A percentile compares a stretch with the other conserved stretches of the same genome.
phyloP scores from a whole-genome alignment of 2,329 filamentous ascomycete genomes.

The Cladosporium sp. region DNA sequence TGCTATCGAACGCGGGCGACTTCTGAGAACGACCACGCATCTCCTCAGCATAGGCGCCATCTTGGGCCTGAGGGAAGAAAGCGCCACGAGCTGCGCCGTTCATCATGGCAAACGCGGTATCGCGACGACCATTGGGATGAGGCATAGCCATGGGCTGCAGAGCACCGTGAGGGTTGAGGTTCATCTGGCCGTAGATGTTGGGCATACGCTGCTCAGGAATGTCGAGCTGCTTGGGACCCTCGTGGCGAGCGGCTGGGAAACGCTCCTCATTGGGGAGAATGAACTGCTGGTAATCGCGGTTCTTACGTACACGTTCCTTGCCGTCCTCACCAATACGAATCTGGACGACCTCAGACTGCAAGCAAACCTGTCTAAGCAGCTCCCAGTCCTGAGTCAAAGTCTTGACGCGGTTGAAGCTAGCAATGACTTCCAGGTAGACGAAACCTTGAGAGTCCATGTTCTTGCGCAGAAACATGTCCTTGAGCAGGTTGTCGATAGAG shows the following conservation, averaged over 20 bases:
- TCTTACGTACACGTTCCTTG: conserved; percentile 70
- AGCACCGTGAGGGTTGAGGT: neutral
- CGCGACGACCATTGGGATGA: conserved; percentile 3
- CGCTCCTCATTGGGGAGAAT: conserved; percentile 69
- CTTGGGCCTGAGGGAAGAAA: conserved; percentile 20
- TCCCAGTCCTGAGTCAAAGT: conserved; percentile 67
- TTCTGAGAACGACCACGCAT: conserved; percentile 26
- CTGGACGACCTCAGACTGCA: conserved; percentile 69
- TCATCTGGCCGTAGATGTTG: conserved; percentile 1
- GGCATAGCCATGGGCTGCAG: neutral
- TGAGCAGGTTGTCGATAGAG: conserved; percentile 90
- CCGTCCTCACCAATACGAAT: conserved; percentile 71
- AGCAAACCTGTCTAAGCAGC: conserved; percentile 69
- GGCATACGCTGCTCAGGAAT: conserved; percentile 30
- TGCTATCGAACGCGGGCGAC: conserved; percentile 28
- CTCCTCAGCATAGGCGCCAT: conserved; percentile 23
- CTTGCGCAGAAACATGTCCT: conserved; percentile 81
- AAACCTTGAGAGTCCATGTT: conserved; percentile 97
- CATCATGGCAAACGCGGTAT: conserved; percentile 19
- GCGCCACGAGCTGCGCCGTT: conserved; percentile 23
- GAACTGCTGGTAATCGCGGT: conserved; percentile 75
- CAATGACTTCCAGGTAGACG: conserved; percentile 73
- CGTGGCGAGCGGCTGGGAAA: conserved; percentile 67
- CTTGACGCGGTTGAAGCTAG: conserved; percentile 82
- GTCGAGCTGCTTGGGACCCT: conserved; percentile 55